These are phyloP conservation scores for Solanum ossicruentum DNA, from an alignment of 257 asterid species.

Conservation along the genomic window DNA sequence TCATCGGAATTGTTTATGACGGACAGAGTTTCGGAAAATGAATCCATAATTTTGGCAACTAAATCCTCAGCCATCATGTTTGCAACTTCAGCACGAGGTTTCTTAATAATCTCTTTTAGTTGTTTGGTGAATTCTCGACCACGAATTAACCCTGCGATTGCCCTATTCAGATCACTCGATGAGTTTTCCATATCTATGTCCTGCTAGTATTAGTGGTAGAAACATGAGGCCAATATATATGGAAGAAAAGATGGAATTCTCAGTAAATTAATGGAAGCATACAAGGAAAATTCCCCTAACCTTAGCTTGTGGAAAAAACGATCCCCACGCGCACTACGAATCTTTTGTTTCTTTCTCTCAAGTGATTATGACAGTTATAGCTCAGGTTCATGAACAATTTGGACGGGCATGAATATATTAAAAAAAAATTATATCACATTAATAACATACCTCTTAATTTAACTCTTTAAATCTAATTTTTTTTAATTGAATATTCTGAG, in stretches of 20 bases:
- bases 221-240: background rate
- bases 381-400: background rate
- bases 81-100: background rate
- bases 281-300: background rate
- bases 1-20: slow-evolving; percentile 7
- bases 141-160: slow-evolving; percentile 25
- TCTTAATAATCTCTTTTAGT: slow-evolving; percentile 20
- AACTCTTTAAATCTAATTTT: too few relatives aligned
- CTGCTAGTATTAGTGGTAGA: background rate
- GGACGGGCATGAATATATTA: background rate
- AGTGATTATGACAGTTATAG: background rate
- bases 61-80: slow-evolving; percentile 8
- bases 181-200: background rate
- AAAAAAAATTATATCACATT: too few relatives aligned
- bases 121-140: slow-evolving; percentile 31
- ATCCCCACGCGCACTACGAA: slow-evolving; percentile 5
- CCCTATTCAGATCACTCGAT: slow-evolving; percentile 6
- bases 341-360: background rate
- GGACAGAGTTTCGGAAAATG: slow-evolving; percentile 27
- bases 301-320: background rate
- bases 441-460: too few relatives aligned
- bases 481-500: too few relatives aligned
- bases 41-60: slow-evolving; percentile 19
- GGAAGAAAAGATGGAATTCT: background rate
- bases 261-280: slow-evolving; percentile 1